phyloP scores from a whole-genome alignment of 2,329 filamentous ascomycete genomes.

The Byssoonygena ceratinophila region DNA sequence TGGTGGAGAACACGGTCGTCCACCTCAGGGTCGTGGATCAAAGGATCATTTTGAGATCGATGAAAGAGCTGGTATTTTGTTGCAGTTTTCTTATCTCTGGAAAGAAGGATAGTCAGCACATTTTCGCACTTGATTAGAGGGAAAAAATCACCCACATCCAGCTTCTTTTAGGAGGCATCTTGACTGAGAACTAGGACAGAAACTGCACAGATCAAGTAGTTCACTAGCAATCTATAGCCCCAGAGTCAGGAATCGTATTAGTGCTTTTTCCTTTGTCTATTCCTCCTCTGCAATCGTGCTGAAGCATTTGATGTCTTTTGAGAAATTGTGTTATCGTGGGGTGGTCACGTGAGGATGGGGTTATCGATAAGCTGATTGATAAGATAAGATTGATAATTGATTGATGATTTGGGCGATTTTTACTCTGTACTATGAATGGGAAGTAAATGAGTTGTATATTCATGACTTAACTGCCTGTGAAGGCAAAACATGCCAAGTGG shows the following conservation, averaged over 20 bases:
- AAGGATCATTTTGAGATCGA: conserved; percentile 91
- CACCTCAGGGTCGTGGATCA: conserved; percentile 83
- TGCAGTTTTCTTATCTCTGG: conserved; percentile 18
- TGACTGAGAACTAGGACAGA: neutral
- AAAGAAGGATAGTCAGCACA: conserved; percentile 3
- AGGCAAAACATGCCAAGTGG: neutral
- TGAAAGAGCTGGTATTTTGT: conserved; percentile 20
- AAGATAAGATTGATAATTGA: conserved; percentile 4
- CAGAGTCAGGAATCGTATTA: neutral
- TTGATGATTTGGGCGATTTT: too few relatives aligned
- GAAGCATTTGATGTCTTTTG: neutral
- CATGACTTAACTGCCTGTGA: too few relatives aligned
- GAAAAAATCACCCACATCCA: conserved; percentile 15
- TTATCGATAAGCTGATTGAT: conserved; percentile 10
- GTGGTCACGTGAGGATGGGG: neutral
- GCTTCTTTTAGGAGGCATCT: conserved; percentile 17
- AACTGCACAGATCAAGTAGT: neutral
- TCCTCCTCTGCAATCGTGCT: neutral
- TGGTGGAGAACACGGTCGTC: conserved; percentile 85
- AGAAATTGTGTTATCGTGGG: neutral
- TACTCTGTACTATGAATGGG: too few relatives aligned
- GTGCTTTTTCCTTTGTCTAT: too few relatives aligned
- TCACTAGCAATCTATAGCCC: neutral
- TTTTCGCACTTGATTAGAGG: neutral
- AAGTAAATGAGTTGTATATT: too few relatives aligned